A percentile compares a stretch with the other conserved stretches of the same genome.
These are phyloP conservation scores for Immersiporthe knoxdaviesiana DNA, from an alignment of 2,329 filamentous ascomycete species.

Conservation along the genomic window DNA sequence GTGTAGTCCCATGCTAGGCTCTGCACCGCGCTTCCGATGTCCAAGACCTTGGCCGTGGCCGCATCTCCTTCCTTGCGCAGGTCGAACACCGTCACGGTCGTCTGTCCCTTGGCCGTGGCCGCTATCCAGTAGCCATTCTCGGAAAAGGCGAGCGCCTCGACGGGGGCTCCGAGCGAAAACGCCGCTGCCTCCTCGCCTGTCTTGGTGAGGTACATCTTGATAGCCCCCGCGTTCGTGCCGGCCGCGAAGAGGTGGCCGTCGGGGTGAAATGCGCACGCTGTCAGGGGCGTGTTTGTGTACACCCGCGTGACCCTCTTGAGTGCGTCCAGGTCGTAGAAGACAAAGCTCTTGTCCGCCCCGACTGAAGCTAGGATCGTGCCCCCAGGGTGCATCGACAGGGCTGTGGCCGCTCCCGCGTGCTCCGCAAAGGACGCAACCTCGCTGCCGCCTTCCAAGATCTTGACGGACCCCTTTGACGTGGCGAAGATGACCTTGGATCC, in stretches of 20 bases:
- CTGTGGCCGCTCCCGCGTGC: constrained; percentile 81
- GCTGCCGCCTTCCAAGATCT: constrained; percentile 74
- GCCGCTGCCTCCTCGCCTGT: constrained; percentile 75
- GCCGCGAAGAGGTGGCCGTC: constrained; percentile 93
- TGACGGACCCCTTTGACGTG: constrained; percentile 76
- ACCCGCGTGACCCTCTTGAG: constrained; percentile 75
- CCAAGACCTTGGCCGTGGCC: constrained; percentile 79
- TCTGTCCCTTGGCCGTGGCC: constrained; percentile 76
- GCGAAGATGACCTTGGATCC: constrained; percentile 72
- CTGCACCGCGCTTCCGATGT: constrained; percentile 78
- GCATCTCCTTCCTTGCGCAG: constrained; percentile 88
- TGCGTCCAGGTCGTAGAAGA: constrained; percentile 78
- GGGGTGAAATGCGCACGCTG: constrained; percentile 85
- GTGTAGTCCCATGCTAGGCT: constrained; percentile 90
- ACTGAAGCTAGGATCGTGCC: constrained; percentile 84
- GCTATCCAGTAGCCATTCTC: constrained; percentile 98
- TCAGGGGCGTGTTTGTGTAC: constrained; percentile 75
- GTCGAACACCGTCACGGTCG: constrained; percentile 84
- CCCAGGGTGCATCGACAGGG: constrained; percentile 79
- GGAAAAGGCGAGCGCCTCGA: constrained; percentile 81
- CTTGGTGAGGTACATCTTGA: constrained; percentile 89
- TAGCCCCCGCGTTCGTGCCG: constrained; percentile 76
- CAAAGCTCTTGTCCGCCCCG: constrained; percentile 88
- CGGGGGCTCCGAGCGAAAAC: constrained; percentile 69
- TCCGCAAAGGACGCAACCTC: constrained; percentile 73